Base-by-base conservation (phyloP, 2,329 filamentous ascomycete genomes). In the Verticillium alfalfae region DNA sequence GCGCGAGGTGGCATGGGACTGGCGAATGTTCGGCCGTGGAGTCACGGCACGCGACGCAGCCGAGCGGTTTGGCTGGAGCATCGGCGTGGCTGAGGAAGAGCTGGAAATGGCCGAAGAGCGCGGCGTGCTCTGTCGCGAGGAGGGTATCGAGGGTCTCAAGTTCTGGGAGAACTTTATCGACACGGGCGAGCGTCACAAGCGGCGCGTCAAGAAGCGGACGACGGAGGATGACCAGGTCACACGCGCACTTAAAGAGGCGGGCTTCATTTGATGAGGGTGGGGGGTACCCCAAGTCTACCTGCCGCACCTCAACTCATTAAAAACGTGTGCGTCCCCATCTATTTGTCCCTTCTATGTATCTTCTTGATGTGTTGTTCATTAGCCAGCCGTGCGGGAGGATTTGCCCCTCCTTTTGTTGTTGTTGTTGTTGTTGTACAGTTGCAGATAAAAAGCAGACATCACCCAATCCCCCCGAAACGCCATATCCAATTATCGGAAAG, bases 21-120 rank as follows among this genome's bases (percentile, higher is more conserved):
- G 89, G 89, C 81, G 81, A 56, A 70, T 80, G 49, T 97, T 92
- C 73, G 93, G 95, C 0, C 84, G 88, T 61, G 93, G 95, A 10
- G 88, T 98, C 34, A 97, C 93, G 15, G 92, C 93, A 1, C 91
- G 95, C 71, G 93, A 98, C 70, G 86, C 88, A 0, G 95, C 95
- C 0, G 91, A 96, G 73, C 82, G 87, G 58, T 99, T 99, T 75
- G 92, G 93, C 6, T 99, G 95, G 95, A 98, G 95, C 72, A 89
- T 99, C 8, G 95, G 95, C 9, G 94, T 99, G 26, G 95, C 95
- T 1, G 91, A 90, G 63, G 95, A 98, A 73, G 95, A 99, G 76
- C 81, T 99, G 13, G 91, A 97, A 72, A 97, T 99, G 94, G 93
- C 93, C 0, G 95, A 99, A 74, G 94, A 98, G 73, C 87, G 85